Conservation (phyloP, 2,329 filamentous ascomycete species). For the Diaporthe longicolla region DNA sequence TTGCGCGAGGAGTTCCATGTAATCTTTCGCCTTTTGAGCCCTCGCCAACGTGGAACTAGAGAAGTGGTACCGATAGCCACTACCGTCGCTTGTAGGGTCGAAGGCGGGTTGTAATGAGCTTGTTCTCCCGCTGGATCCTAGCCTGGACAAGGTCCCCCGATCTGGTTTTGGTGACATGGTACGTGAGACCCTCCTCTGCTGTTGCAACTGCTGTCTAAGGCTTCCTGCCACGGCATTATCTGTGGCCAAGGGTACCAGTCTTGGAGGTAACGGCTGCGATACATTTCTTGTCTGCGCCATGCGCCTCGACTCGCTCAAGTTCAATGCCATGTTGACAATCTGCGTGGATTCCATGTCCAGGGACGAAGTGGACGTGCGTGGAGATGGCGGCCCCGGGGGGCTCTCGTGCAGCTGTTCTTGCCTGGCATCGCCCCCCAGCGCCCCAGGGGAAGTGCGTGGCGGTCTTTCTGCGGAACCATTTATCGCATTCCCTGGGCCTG, state of each 20-base stretch:
- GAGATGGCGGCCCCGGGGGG: conserved; percentile 45
- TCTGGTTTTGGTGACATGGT: conserved; percentile 72
- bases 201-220: conserved; percentile 78
- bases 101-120: conserved; percentile 65
- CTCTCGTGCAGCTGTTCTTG: conserved; percentile 48
- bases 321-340: conserved; percentile 93
- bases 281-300: conserved; percentile 72
- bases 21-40: conserved; percentile 85
- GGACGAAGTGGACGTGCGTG: conserved; percentile 48
- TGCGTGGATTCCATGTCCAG: conserved; percentile 85
- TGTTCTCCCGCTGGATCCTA: conserved; percentile 57
- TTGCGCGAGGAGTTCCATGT: conserved; percentile 88
- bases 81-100: conserved; percentile 58
- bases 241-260: conserved; percentile 64
- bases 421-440: conserved; percentile 22
- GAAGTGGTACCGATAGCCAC: conserved; percentile 73
- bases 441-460: conserved; percentile 36
- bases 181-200: conserved; percentile 75
- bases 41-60: conserved; percentile 85
- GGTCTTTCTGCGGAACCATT: conserved; percentile 32
- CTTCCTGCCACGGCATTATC: conserved; percentile 69
- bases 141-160: conserved; percentile 56
- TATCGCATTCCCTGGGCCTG: conserved; percentile 14
- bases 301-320: conserved; percentile 84
- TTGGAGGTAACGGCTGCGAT: conserved; percentile 65